Evolutionary conservation across 805 yeast genomes (phyloP).

Genomic region (Nakazawaea laoshanensis): DNA sequence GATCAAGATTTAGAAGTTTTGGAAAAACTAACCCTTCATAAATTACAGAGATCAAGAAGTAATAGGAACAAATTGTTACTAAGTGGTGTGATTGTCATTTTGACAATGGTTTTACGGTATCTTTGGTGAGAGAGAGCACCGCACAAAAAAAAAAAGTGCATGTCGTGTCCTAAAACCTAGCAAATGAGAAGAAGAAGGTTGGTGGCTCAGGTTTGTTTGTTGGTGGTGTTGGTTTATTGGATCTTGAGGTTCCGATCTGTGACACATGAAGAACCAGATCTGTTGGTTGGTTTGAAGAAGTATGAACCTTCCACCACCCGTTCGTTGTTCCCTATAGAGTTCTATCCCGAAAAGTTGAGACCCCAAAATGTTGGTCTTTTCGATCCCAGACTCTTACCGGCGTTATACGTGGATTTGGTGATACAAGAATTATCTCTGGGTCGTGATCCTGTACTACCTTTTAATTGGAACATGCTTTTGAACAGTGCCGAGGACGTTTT

Average conservation of each 20-base stretch:
- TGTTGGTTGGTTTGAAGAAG: too few species aligned
- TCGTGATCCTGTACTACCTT: slow-evolving; percentile 3
- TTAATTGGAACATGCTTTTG: slow-evolving; percentile 9
- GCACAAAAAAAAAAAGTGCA: too few species aligned
- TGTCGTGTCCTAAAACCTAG: too few species aligned
- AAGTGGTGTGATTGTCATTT: too few species aligned
- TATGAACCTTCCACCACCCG: too few species aligned
- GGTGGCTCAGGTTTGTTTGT: not conserved
- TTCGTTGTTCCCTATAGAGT: slow-evolving; percentile 2
- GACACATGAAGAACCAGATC: too few species aligned
- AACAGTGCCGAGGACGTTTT: not conserved
- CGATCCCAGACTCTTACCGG: slow-evolving; percentile 8
- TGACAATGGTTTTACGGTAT: too few species aligned
- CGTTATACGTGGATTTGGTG: slow-evolving; percentile 3
- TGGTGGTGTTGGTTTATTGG: too few species aligned
- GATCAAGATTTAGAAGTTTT: slow-evolving; percentile 6
- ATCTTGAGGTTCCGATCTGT: too few species aligned
- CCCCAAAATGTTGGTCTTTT: slow-evolving; percentile 1
- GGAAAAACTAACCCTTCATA: slow-evolving; percentile 2
- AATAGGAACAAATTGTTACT: slow-evolving; percentile 7
- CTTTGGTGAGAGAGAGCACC: too few species aligned
- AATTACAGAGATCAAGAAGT: slow-evolving; percentile 1
- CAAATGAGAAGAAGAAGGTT: not conserved
- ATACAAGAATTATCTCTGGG: not conserved
- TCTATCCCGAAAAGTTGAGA: slow-evolving; percentile 1